A percentile compares a stretch with the other conserved stretches of the same genome.
Evolutionary conservation across 345 rosid genomes (phyloP).

Genomic region (Eucalyptus camaldulensis): DNA sequence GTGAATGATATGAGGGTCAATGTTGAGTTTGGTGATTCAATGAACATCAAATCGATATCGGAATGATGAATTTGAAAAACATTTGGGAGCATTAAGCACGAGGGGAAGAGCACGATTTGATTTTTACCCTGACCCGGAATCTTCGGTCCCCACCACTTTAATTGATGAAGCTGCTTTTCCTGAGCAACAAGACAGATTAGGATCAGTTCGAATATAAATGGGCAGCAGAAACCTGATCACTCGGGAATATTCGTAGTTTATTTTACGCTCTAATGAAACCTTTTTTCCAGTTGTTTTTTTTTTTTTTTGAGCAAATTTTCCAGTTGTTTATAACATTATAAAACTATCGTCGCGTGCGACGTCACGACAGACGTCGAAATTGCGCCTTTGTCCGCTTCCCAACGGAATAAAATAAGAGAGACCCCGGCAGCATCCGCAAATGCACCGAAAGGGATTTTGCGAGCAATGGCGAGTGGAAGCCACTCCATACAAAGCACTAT

Average conservation of each 20-base stretch:
- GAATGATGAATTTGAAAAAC: neutral
- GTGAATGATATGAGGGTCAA: rapidly evolving
- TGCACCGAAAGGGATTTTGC: neutral
- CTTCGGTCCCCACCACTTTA: neutral
- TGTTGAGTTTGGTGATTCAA: neutral
- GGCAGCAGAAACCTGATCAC: neutral
- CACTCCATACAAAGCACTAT: neutral
- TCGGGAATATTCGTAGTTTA: neutral
- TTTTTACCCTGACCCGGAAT: neutral
- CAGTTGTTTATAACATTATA: neutral
- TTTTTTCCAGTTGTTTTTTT: neutral
- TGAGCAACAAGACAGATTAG: neutral
- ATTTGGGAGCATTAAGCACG: neutral
- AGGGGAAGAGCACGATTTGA: neutral
- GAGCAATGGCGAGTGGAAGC: neutral
- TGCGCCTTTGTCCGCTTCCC: neutral
- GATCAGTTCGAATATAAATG: neutral
- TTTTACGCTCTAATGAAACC: neutral
- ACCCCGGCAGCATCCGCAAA: neutral
- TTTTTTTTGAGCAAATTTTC: no score
- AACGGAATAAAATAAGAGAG: neutral
- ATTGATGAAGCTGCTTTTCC: neutral
- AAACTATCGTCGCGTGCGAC: neutral
- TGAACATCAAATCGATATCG: neutral
- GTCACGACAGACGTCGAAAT: neutral